These are phyloP conservation scores for Xerocomellus amylosporus DNA, from an alignment of 768 basidiomycete species.

Conservation along the genomic window DNA sequence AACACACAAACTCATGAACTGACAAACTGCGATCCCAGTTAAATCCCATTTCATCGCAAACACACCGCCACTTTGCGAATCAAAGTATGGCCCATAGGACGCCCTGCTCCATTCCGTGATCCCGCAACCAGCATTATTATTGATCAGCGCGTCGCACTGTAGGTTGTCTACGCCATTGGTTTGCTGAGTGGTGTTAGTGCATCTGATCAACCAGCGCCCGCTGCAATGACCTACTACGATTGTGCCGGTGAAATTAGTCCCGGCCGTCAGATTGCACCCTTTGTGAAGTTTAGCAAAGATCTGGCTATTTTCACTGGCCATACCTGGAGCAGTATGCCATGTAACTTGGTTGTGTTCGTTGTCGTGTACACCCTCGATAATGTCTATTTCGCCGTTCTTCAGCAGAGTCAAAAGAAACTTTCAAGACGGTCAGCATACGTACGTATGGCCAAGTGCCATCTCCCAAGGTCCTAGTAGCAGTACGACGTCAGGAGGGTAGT, in stretches of 20 bases:
- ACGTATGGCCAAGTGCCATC: constrained; percentile 63
- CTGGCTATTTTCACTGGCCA: background rate
- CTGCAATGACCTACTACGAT: constrained; percentile 50
- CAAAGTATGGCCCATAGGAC: constrained; percentile 83
- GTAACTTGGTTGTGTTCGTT: constrained; percentile 83
- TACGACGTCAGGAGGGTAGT: constrained; percentile 1
- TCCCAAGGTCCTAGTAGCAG: constrained; percentile 37
- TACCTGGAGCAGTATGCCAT: constrained; percentile 70
- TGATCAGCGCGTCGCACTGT: constrained; percentile 50
- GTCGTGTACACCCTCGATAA: constrained; percentile 83
- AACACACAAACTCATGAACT: constrained; percentile 23
- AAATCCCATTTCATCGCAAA: constrained; percentile 91
- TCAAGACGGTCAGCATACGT: constrained; percentile 23
- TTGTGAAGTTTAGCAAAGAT: constrained; percentile 3
- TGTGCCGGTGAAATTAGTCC: constrained; percentile 58
- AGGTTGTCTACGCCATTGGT: constrained; percentile 50
- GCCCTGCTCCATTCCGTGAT: constrained; percentile 76
- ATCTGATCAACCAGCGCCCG: background rate
- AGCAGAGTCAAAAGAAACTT: constrained; percentile 9
- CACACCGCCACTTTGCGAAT: constrained; percentile 75
- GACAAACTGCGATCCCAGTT: constrained; percentile 71
- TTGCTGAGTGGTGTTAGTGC: constrained; percentile 32
- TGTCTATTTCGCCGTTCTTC: constrained; percentile 78
- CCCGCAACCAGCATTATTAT: constrained; percentile 71
- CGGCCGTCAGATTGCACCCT: constrained; percentile 60